Conservation (phyloP, 768 basidiomycete genomes). For the Lactarius pseudohatsudake region DNA sequence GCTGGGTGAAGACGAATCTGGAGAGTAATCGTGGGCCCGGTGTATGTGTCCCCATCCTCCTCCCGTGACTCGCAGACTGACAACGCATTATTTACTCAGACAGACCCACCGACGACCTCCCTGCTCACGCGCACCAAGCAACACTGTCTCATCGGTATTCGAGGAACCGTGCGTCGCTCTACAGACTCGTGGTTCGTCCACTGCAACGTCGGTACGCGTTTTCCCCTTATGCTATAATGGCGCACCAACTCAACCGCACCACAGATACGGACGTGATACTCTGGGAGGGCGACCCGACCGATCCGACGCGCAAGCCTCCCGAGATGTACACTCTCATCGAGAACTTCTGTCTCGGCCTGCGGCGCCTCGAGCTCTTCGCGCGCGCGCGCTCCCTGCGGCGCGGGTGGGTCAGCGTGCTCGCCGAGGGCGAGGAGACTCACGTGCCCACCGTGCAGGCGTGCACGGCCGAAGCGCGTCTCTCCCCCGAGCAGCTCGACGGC, state of each 20-base stretch:
- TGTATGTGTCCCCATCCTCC: constrained; percentile 42
- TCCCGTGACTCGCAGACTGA: constrained; percentile 11
- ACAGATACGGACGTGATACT: constrained; percentile 94
- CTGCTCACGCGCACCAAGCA: constrained; percentile 89
- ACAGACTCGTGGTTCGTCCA: constrained; percentile 98
- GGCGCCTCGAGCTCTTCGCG: constrained; percentile 89
- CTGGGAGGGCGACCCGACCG: constrained; percentile 88
- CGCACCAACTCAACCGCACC: neutral
- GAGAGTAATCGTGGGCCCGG: constrained; percentile 70
- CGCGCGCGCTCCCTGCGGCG: constrained; percentile 64
- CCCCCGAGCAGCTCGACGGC: constrained; percentile 40
- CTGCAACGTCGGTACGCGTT: constrained; percentile 87
- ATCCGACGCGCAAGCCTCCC: constrained; percentile 86
- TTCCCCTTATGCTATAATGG: neutral
- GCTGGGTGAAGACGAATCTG: constrained; percentile 94
- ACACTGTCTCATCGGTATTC: constrained; percentile 96
- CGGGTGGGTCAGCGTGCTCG: constrained; percentile 90
- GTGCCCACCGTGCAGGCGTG: constrained; percentile 39
- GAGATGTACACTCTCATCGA: constrained; percentile 96
- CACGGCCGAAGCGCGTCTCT: constrained; percentile 28
- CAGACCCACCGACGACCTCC: constrained; percentile 82
- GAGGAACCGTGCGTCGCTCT: constrained; percentile 91
- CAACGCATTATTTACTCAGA: constrained; percentile 44
- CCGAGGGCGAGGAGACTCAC: constrained; percentile 58
- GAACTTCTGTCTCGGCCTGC: constrained; percentile 93